Base-by-base conservation (phyloP, 768 basidiomycete genomes). In the Phlebiopsis flavidoalba region DNA sequence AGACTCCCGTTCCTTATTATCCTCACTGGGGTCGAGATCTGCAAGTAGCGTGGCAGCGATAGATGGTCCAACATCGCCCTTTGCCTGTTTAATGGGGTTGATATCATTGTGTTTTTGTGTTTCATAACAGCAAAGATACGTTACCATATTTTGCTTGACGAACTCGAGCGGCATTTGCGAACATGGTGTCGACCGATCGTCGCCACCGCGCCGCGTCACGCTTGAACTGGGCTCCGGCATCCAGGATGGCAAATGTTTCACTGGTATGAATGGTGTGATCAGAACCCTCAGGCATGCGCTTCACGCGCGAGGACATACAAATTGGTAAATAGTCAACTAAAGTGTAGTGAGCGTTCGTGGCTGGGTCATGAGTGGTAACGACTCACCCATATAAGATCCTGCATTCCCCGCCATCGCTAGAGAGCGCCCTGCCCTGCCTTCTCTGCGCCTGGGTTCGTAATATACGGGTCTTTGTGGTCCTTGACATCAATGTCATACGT, bases 231-330 rank as follows among this genome's bases (percentile, higher is more conserved):
- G 65, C 64, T 1, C 67, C 67, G 49, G 67, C 24, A 64, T 45
- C 67, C 67, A 67, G 14, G 51, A 53, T 3, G 66, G 67, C 15
- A 69, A 14, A 50, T 66, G 60, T 22, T 66, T 64, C 61, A 68
- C 67, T 69, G 40, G 19, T 26, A 11, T 12, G 6, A 3, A 22
- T 48, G 26, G 35, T 5, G 19, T 33, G 22, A 7, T 8, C 8
- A 49, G n/a, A n/a, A n/a, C n/a, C n/a, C n/a, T n/a, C n/a, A n/a
- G n/a, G n/a, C n/a, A n/a, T n/a, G 26, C 26, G 26, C 6, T 31
- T 31, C 26, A 31, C 6, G 3, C n/a, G n/a, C 40, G 4, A 15
- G 6, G 36, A 55, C 54, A 54, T 43, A 59, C 62, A 33, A 5
- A 63, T 49, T 2, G 62, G 48, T 10, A 63, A 31, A 14, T 35